Conservation (phyloP, 139 green algal genomes). For the Tetradesmus obliquus region DNA sequence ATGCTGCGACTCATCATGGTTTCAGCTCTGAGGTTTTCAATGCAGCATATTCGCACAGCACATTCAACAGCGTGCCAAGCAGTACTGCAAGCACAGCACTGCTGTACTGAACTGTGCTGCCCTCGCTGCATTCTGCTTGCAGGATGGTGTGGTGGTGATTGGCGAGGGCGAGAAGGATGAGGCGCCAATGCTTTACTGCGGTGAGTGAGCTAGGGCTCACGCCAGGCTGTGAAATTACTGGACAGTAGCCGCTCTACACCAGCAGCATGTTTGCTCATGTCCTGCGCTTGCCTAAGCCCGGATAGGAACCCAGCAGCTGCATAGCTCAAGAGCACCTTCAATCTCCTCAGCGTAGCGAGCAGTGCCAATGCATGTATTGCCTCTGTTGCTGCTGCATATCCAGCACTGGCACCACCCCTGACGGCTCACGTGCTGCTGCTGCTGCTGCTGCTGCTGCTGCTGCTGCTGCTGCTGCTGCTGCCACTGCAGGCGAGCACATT, state of each 20-base stretch:
- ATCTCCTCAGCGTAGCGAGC: no score
- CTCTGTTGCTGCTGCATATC: no score
- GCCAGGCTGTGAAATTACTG: background rate
- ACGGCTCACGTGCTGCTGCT: background rate
- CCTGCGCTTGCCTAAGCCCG: no score
- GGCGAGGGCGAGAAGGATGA: conserved; percentile 89
- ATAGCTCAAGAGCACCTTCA: no score
- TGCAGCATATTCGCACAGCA: no score
- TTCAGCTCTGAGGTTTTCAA: no score
- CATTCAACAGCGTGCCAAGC: background rate
- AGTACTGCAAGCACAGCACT: background rate
- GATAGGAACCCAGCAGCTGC: no score
- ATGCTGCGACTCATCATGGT: no score
- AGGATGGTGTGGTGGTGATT: conserved; percentile 85
- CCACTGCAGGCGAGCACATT: conserved; percentile 62
- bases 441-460: background rate
- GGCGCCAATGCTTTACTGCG: conserved; percentile 87
- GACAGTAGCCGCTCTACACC: background rate
- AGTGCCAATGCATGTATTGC: no score
- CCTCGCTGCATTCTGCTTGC: background rate
- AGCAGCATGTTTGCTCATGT: no score
- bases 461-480: background rate
- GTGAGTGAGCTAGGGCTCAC: conserved; percentile 30
- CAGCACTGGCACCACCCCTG: no score
- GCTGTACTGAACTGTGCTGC: background rate